A percentile compares a stretch with the other conserved stretches of the same genome.
Evolutionary conservation across 306 rosid species (phyloP).

Genomic region (Citrullus mucosospermus): DNA sequence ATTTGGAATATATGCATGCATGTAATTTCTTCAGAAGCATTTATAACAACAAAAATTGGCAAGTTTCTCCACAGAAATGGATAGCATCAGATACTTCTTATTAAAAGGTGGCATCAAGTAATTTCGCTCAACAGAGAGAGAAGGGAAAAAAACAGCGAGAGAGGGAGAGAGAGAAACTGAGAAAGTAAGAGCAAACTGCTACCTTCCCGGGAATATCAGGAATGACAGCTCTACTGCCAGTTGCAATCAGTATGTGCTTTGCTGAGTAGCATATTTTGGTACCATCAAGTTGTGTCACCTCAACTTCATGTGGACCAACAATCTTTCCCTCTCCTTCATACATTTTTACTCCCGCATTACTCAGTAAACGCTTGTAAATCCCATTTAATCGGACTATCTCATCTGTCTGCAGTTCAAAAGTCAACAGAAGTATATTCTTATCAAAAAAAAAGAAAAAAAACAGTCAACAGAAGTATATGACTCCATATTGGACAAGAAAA

Average conservation of each 20-base stretch:
- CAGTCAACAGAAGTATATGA: neutral
- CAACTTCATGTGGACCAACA: constrained; percentile 85
- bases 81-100: neutral
- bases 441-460: too few species aligned
- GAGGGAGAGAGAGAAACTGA: too few species aligned
- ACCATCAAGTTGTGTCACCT: constrained; percentile 94
- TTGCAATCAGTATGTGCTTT: constrained; percentile 82
- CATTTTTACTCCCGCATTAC: constrained; percentile 74
- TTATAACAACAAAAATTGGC: neutral
- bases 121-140: neutral
- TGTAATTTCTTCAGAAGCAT: neutral
- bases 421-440: neutral
- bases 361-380: constrained; percentile 78
- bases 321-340: constrained; percentile 91
- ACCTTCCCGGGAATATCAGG: constrained; percentile 87
- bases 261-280: constrained; percentile 85
- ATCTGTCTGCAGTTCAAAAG: constrained; percentile 52
- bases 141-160: neutral
- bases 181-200: constrained; percentile 6
- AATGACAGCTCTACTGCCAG: constrained; percentile 80
- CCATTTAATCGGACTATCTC: constrained; percentile 85
- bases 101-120: neutral
- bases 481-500: constrained; percentile 2
- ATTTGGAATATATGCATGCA: neutral
- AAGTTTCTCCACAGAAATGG: neutral